Evolutionary conservation across 148 eudicot genomes (phyloP).

Genomic region (Oxyria digyna): DNA sequence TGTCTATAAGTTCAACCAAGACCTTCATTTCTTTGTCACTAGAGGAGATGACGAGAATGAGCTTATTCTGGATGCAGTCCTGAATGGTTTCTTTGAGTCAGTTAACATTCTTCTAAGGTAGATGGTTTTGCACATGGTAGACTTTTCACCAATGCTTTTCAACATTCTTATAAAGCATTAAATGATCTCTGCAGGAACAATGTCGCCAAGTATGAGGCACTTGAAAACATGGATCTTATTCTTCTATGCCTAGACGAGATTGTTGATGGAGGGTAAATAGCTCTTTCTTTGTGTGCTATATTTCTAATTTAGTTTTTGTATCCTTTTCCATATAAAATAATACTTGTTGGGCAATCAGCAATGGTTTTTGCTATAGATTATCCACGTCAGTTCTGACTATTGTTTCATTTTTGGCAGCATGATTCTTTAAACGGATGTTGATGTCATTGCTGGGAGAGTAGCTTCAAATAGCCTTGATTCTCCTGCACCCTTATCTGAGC

Average conservation of each 20-base stretch:
- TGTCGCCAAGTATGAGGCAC: constrained; percentile 71
- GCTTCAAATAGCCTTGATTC: constrained; percentile 63
- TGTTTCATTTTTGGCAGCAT: constrained; percentile 31
- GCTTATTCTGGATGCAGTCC: constrained; percentile 68
- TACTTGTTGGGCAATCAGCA: not conserved
- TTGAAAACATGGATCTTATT: constrained; percentile 78
- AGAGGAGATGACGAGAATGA: constrained; percentile 97
- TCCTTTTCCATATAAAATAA: not conserved
- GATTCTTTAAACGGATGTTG: constrained; percentile 88
- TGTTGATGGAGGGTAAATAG: constrained; percentile 74
- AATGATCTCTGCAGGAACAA: constrained; percentile 34
- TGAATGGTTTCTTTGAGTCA: constrained; percentile 87
- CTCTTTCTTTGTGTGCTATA: not conserved
- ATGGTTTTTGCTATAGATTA: not conserved
- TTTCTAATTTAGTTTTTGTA: not conserved
- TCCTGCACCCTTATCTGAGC: constrained; percentile 87
- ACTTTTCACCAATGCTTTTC: not conserved
- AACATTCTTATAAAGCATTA: not conserved
- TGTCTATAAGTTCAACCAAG: constrained; percentile 78
- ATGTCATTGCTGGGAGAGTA: constrained; percentile 79
- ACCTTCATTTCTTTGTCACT: constrained; percentile 88
- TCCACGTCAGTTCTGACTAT: not conserved
- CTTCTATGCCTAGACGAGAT: constrained; percentile 87
- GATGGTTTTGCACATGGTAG: not conserved
- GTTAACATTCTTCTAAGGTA: constrained; percentile 76